Evolutionary conservation across 148 eudicot genomes (phyloP).

Genomic region (Mesembryanthemum crystallinum): DNA sequence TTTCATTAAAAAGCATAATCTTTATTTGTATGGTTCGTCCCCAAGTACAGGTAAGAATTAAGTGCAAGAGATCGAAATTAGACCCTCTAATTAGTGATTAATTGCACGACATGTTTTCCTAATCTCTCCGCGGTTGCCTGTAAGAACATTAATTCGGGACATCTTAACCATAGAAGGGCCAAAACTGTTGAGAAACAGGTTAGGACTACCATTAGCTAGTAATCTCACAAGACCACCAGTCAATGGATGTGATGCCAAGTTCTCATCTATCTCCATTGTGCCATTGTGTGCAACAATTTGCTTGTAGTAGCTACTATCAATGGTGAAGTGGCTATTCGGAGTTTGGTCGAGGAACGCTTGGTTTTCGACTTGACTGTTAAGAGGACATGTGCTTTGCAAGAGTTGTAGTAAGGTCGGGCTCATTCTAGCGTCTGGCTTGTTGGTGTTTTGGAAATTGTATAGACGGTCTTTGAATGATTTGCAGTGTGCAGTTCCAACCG

Average conservation of each 20-base stretch:
- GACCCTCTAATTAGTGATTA: background rate
- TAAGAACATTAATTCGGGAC: constrained; percentile 35
- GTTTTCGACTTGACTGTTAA: background rate
- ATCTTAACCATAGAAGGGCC: constrained; percentile 48
- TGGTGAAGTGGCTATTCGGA: constrained; percentile 25
- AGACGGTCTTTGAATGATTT: constrained; percentile 34
- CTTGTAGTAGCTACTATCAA: constrained; percentile 41
- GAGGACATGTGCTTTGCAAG: constrained; percentile 8
- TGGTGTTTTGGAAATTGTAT: constrained; percentile 37
- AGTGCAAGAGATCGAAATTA: no score
- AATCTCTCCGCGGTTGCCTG: constrained; percentile 43
- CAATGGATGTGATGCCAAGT: constrained; percentile 28
- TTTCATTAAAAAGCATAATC: no score
- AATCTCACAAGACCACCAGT: constrained; percentile 24
- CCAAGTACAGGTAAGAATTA: no score
- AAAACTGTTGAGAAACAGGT: constrained; percentile 32
- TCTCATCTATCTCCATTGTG: constrained; percentile 35
- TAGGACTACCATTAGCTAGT: constrained; percentile 17
- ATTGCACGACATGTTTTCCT: constrained; percentile 39
- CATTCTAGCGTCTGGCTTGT: background rate
- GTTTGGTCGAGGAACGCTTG: constrained; percentile 41
- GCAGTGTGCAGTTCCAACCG: constrained; percentile 50
- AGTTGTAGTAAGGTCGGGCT: background rate
- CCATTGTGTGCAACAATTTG: constrained; percentile 28
- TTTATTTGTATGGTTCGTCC: no score